These are phyloP conservation scores for Microdochium nivale DNA, from an alignment of 2,329 filamentous ascomycete genomes.

Conservation along the genomic window DNA sequence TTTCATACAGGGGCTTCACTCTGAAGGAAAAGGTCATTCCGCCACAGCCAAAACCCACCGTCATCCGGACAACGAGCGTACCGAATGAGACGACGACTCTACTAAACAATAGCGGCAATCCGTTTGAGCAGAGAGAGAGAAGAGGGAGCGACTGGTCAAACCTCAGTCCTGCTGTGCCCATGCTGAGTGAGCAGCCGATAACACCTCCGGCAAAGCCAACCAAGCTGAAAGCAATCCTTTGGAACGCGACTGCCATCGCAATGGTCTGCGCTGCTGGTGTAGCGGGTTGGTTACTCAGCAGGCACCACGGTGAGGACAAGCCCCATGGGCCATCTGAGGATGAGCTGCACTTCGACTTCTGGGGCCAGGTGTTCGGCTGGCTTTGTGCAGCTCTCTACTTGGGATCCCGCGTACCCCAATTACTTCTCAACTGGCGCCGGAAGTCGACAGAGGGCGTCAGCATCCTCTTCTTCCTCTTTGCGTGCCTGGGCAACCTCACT, in stretches of 20 bases:
- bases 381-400: constrained; percentile 86
- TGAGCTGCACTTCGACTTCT: constrained; percentile 58
- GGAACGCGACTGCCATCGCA: constrained; percentile 68
- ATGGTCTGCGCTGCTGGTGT: constrained; percentile 80
- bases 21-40: constrained; percentile 45
- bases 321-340: constrained; percentile 28
- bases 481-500: constrained; percentile 88
- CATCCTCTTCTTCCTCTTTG: constrained; percentile 93
- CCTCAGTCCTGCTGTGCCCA: constrained; percentile 74
- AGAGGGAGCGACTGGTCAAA: constrained; percentile 50
- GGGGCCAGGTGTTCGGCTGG: constrained; percentile 89
- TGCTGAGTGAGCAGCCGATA: constrained; percentile 43
- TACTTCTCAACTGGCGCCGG: constrained; percentile 84
- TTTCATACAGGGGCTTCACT: constrained; percentile 88
- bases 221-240: constrained; percentile 48
- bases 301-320: constrained; percentile 30
- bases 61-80: constrained; percentile 23
- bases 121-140: constrained; percentile 34
- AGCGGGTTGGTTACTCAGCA: constrained; percentile 74
- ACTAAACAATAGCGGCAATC: constrained; percentile 31
- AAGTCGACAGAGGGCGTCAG: constrained; percentile 91
- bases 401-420: constrained; percentile 79
- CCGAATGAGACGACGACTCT: constrained; percentile 46
- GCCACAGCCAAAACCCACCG: constrained; percentile 28
- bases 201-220: constrained; percentile 39